These are phyloP conservation scores for Coprinopsis strossmayeri DNA, from an alignment of 768 basidiomycete species.

Conservation along the genomic window DNA sequence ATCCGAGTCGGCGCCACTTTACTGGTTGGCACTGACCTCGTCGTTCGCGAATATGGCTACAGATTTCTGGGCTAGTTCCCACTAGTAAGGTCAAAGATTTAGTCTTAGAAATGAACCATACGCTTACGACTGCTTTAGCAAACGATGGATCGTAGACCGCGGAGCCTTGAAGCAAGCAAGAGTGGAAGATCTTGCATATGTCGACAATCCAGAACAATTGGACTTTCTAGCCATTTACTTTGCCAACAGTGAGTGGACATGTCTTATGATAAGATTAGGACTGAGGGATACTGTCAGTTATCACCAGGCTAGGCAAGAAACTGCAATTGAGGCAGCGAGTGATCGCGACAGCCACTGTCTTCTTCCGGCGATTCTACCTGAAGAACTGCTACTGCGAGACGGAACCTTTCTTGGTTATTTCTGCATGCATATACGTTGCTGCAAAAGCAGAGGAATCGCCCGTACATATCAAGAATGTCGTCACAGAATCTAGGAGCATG, in stretches of 20 bases:
- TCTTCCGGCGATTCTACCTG: slow-evolving; percentile 94
- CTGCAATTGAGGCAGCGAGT: slow-evolving; percentile 81
- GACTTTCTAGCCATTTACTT: slow-evolving; percentile 86
- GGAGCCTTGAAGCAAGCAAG: slow-evolving; percentile 70
- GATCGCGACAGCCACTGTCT: slow-evolving; percentile 91
- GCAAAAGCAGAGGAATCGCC: slow-evolving; percentile 97
- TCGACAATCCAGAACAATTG: slow-evolving; percentile 70
- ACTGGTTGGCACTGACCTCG: not conserved
- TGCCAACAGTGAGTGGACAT: slow-evolving; percentile 58
- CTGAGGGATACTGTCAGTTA: no score
- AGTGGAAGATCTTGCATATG: slow-evolving; percentile 69
- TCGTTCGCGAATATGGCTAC: slow-evolving; percentile 56
- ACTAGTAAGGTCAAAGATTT: slow-evolving; percentile 55
- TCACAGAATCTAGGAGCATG: slow-evolving; percentile 71
- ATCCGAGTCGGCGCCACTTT: no score
- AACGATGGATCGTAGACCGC: slow-evolving; percentile 88
- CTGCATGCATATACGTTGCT: slow-evolving; percentile 92
- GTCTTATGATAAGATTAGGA: no score
- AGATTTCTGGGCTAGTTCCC: slow-evolving; percentile 90
- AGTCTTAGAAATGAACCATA: slow-evolving; percentile 11
- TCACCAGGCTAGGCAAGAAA: slow-evolving; percentile 82
- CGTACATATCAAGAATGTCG: slow-evolving; percentile 88
- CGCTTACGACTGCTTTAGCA: slow-evolving; percentile 43
- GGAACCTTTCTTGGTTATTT: slow-evolving; percentile 87
- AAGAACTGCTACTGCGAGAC: slow-evolving; percentile 96